Evolutionary conservation across 1,139 yeast species (phyloP).

Genomic region (Arxiozyma telluris): DNA sequence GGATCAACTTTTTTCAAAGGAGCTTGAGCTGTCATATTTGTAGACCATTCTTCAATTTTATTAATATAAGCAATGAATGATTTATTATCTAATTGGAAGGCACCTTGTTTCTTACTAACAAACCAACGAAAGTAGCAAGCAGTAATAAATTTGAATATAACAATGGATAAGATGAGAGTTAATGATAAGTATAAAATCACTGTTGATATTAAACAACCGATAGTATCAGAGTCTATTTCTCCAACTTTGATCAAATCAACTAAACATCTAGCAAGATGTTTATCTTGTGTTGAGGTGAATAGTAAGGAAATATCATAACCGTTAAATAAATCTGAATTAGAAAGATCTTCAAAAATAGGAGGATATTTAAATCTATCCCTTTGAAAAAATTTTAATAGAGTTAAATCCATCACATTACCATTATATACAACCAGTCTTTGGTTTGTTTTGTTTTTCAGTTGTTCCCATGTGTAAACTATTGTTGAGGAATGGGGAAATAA

Average conservation of each 20-base stretch:
- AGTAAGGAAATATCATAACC: constrained; percentile 81
- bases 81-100: constrained; percentile 49
- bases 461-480: constrained; percentile 86
- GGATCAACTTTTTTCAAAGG: constrained; percentile 48
- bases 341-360: constrained; percentile 51
- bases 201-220: constrained; percentile 88
- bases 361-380: constrained; percentile 66
- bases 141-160: constrained; percentile 62
- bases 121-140: constrained; percentile 89
- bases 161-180: constrained; percentile 75
- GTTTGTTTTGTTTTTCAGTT: constrained; percentile 51
- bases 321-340: constrained; percentile 42
- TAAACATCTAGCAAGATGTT: constrained; percentile 70
- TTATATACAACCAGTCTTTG: constrained; percentile 80
- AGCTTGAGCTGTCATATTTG: constrained; percentile 42
- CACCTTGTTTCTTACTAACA: constrained; percentile 72
- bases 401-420: constrained; percentile 78
- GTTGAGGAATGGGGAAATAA: constrained; percentile 55
- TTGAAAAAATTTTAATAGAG: constrained; percentile 65
- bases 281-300: constrained; percentile 59
- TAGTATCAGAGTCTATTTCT: constrained; percentile 73
- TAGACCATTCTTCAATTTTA: constrained; percentile 75
- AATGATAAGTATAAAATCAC: constrained; percentile 75
- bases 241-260: constrained; percentile 85
- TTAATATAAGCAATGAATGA: constrained; percentile 45